These are phyloP conservation scores for Neurospora sp. DNA, from an alignment of 495 filamentous ascomycete species.

Conservation along the genomic window DNA sequence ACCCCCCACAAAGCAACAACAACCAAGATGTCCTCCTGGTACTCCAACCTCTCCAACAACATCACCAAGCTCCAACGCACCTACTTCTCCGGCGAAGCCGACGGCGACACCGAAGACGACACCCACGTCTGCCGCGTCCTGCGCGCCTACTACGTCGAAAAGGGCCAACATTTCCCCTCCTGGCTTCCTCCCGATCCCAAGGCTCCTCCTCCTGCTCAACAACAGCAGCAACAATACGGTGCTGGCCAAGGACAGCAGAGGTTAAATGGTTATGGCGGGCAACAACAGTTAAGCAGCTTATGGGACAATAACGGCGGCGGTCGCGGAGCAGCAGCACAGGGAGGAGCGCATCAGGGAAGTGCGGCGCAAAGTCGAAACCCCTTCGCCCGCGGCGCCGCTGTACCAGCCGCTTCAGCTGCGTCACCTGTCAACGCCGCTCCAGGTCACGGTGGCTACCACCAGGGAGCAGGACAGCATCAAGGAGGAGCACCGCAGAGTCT, in stretches of 20 bases:
- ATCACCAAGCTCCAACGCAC: slow-evolving; percentile 72
- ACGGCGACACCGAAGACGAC: slow-evolving; percentile 90
- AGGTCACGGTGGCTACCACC: slow-evolving; percentile 12
- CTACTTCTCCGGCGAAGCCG: slow-evolving; percentile 66
- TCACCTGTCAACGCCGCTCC: slow-evolving; percentile 34
- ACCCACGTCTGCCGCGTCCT: slow-evolving; percentile 91
- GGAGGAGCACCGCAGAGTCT: slow-evolving; percentile 22
- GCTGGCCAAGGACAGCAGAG: slow-evolving; percentile 22
- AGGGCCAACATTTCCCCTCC: slow-evolving; percentile 65
- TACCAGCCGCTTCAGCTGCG: not conserved
- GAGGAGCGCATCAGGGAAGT: slow-evolving; percentile 3
- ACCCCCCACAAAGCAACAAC: not conserved
- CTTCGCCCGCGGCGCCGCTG: slow-evolving; percentile 7
- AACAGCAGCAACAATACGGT: slow-evolving; percentile 38
- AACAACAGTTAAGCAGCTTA: slow-evolving; percentile 56
- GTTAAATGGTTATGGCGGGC: slow-evolving; percentile 17
- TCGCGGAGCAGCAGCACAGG: slow-evolving; percentile 16
- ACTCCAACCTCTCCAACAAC: slow-evolving; percentile 65
- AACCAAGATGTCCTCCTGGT: slow-evolving; percentile 62
- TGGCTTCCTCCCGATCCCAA: slow-evolving; percentile 89
- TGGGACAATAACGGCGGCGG: slow-evolving; percentile 58
- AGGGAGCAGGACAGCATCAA: slow-evolving; percentile 61
- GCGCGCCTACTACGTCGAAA: slow-evolving; percentile 89
- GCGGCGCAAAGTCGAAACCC: slow-evolving; percentile 11
- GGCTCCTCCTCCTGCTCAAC: slow-evolving; percentile 43